Evolutionary conservation across 352 stramenopile species (phyloP), one percentile per base, ranked within the genome.

Genomic region (Phytophthora ramorum): DNA sequence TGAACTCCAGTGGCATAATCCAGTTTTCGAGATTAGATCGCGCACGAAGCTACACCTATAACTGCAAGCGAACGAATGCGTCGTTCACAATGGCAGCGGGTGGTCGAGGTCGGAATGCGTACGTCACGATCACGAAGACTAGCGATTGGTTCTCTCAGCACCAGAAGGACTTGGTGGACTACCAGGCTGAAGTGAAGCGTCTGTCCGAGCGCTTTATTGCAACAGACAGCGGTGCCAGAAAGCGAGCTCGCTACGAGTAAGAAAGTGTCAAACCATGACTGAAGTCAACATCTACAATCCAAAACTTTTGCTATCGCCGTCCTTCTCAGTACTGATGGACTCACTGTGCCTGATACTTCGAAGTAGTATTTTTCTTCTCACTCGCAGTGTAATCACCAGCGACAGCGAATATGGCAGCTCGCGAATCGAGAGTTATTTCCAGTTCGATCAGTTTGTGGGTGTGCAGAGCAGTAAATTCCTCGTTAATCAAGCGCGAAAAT

Each of bases 51-150:
- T 58, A 49, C 16, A 16, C 51, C 5, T 22, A 14, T 13, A 48
- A 17, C 13, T 49, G 35, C 35, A 49, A 50, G 5, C 38, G 13
- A 19, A 7, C 38, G 20, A 47, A 48, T 20, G 17, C 17, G 4
- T 30, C 38, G 24, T 59, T 40, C 22, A 4, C 10, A 24, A 50
- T 50, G 37, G 14, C 41, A 28, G 37, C 7, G 12, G 4, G 16
- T n/a, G 12, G 30, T 10, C 17, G 19, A 47, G 0, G 35, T 41
- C 32, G 37, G 1, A 16, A 38, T 10, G 51, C 40, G 1, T 49
- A 37, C 20, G 14, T 41, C 12, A 43, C 38, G n/a, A 59, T 59
- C 14, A 50, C 20, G 24, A 59, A 59, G 10, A 49, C 51, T 7
- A 16, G 26, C 2, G 26, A 26, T 4, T 59, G 51, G 51, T 59